A percentile compares a stretch with the other conserved stretches of the same genome.
Evolutionary conservation across 2,329 filamentous ascomycete genomes (phyloP).

Genomic region (Epichloe brachyelytri): DNA sequence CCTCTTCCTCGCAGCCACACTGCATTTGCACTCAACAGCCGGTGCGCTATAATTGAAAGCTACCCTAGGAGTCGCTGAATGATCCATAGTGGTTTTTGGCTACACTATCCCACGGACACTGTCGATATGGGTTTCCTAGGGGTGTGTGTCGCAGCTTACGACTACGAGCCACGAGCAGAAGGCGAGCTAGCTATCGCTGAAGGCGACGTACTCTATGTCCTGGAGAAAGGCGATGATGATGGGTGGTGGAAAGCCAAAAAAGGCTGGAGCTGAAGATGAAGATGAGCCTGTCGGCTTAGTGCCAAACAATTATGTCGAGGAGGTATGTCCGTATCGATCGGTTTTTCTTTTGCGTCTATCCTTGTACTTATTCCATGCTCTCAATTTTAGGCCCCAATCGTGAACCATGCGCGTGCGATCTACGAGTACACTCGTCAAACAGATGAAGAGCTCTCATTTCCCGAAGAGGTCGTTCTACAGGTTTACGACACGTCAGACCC

Average conservation of each 20-base stretch:
- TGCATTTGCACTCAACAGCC: neutral
- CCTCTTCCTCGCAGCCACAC: neutral
- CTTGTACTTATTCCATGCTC: neutral
- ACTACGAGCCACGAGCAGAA: constrained; percentile 77
- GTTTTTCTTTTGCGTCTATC: neutral
- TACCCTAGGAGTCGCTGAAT: neutral
- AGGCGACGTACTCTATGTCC: constrained; percentile 76
- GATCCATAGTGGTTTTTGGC: neutral
- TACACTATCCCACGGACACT: neutral
- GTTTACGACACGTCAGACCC: constrained; percentile 87
- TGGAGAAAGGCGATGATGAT: constrained; percentile 67
- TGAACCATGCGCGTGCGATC: constrained; percentile 71
- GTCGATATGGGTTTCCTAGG: constrained; percentile 75
- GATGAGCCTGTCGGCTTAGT: constrained; percentile 85
- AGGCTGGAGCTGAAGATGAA: constrained; percentile 68
- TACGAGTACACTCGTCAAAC: constrained; percentile 97
- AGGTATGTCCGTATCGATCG: constrained; percentile 41
- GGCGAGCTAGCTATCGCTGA: constrained; percentile 76
- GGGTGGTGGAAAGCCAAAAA: constrained; percentile 94
- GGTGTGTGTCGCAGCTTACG: constrained; percentile 82
- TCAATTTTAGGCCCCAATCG: constrained; percentile 43
- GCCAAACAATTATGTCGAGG: constrained; percentile 88
- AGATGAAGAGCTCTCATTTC: constrained; percentile 92
- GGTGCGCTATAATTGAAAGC: neutral
- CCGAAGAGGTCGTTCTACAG: constrained; percentile 69